Evolutionary conservation across 2,329 filamentous ascomycete genomes (phyloP), one percentile per base, ranked within the genome.

Genomic region (Purpureocillium lavendulum): DNA sequence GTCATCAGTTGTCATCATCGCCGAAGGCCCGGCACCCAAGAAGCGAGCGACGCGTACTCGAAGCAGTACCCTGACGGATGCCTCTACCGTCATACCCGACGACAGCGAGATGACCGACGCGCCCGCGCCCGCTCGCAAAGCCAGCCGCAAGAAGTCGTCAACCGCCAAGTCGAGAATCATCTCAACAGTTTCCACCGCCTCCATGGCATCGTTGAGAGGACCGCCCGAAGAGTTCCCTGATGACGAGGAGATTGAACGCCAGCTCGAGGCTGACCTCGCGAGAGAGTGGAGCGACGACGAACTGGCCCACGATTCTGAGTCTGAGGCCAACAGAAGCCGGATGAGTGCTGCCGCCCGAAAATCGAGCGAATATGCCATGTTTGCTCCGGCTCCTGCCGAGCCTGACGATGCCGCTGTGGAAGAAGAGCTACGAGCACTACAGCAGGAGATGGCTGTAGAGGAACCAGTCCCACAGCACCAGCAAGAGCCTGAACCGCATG

Each of bases 191-290:
- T 73, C 75, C 2, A 71, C 72, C 13, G 60, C 66, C 16, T 73
- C 75, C 2, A 70, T 68, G 28, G 61, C 65, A 24, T 72, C 75
- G 2, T 42, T 64, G 4, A 54, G 55, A 29, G 55, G 52, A 4
- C 56, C 63, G 5, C 52, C 65, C n/a, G 60, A 61, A 13, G 58
- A 59, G 4, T 59, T 74, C 10, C 71, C 73, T 0, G 69, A 77
- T 40, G 79, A 85, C 44, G 74, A 78, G 2, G 80, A 84, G 45
- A 71, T 85, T 30, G 78, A 86, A 38, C 72, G 73, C 16, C 76
- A 77, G 36, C 64, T 86, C 1, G 73, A 83, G 50, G 77, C 74
- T 2, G 82, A 83, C 41, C 67, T 85, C 9, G 75, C 81, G 33
- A 64, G 69, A 24, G 73, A 69, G 2, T 52, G 73, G 18, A 70